Evolutionary conservation across 352 stramenopile genomes (phyloP), one percentile per base, ranked within the genome.

Genomic region (Hyaloperonospora brassicae): DNA sequence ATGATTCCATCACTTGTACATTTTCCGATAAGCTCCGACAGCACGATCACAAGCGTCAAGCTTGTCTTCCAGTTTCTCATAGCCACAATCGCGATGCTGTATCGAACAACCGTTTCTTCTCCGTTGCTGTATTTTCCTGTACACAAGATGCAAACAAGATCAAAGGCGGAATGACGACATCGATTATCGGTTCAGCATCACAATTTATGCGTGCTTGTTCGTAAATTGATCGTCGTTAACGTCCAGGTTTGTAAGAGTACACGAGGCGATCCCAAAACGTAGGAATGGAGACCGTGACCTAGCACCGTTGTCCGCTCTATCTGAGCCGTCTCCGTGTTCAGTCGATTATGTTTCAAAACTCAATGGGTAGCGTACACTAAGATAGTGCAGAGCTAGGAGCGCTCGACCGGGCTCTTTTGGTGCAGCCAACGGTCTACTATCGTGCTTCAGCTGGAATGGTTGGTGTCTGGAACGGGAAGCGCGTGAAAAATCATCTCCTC

Each of bases 401-500:
- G 60, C 44, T 52, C 9, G 77, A 76, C 38, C 73, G 88, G 45
- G 80, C 17, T 17, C 17, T 17, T 17, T 70, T 0, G 76, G 77
- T 30, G 87, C 68, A 2, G 78, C 86, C 47, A 87, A 48, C 5
- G 74, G 57, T 41, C 66, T 68, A 40, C 40, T 64, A 30, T 73
- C 70, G 2, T 65, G 58, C 52, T 86, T 86, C 39, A 81, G 35
- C 25, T 68, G 64, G 45, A 84, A 87, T 31, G 55, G 36, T 57
- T 73, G 83, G 49, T 22, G 7, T 71, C 66, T 27, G 76, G 77
- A 45, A 74, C 73, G 5, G 80, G 80, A 2, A 76, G 80, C 0
- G 80, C 80, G 39, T 86, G 77, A 57, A 91, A 91, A 61, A 73
- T 72, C 54, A 91, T 74, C 24, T 87, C 68, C 50, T 87, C 74